These are phyloP conservation scores for Cryphonectria japonica DNA, from an alignment of 2,329 filamentous ascomycete species.

Conservation along the genomic window DNA sequence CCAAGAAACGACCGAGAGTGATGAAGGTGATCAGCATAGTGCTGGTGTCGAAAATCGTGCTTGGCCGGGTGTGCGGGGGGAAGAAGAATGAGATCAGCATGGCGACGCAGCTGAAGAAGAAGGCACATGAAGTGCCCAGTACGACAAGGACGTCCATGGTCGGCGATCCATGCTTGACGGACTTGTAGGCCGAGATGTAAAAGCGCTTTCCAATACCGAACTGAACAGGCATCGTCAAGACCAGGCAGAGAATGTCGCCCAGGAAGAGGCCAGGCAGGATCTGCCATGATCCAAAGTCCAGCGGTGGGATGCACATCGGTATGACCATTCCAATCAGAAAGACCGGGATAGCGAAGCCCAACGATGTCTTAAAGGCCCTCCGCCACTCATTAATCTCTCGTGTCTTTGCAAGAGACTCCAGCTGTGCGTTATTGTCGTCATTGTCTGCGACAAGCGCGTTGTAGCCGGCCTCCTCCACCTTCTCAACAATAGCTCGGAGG, in stretches of 20 bases:
- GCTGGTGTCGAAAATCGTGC: slow-evolving; percentile 94
- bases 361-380: slow-evolving; percentile 75
- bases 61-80: slow-evolving; percentile 78
- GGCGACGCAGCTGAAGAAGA: slow-evolving; percentile 89
- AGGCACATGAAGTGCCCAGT: slow-evolving; percentile 90
- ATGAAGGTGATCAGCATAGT: slow-evolving; percentile 99
- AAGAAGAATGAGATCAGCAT: slow-evolving; percentile 81
- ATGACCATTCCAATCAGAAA: slow-evolving; percentile 92
- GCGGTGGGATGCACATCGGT: slow-evolving; percentile 76
- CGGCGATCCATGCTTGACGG: slow-evolving; percentile 83
- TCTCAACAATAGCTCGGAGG: slow-evolving; percentile 79
- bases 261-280: slow-evolving; percentile 79
- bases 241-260: slow-evolving; percentile 82
- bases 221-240: slow-evolving; percentile 88
- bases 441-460: slow-evolving; percentile 89
- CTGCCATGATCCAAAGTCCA: slow-evolving; percentile 76
- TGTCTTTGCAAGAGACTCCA: slow-evolving; percentile 94
- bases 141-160: slow-evolving; percentile 98
- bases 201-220: slow-evolving; percentile 96
- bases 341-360: slow-evolving; percentile 85
- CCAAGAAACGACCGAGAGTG: slow-evolving; percentile 84
- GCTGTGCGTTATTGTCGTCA: slow-evolving; percentile 94
- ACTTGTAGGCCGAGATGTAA: slow-evolving; percentile 92
- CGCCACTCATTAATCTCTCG: slow-evolving; percentile 95
- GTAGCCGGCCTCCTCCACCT: slow-evolving; percentile 79